Evolutionary conservation across 768 basidiomycete species (phyloP), one percentile per base, ranked within the genome.

Genomic region (Hypsizygus marmoreus): DNA sequence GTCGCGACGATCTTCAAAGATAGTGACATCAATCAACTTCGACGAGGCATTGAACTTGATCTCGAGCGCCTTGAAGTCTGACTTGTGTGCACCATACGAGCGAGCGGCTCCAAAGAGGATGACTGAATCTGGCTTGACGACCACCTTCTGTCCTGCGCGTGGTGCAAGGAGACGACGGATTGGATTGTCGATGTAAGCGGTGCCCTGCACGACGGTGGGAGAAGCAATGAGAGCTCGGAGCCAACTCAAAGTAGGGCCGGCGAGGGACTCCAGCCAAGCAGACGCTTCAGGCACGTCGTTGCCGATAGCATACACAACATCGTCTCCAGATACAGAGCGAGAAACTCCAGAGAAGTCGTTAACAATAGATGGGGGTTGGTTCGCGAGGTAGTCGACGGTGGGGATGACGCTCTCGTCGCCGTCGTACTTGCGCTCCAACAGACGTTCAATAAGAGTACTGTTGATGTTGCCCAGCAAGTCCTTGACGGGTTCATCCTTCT

Each of bases 401-500:
- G 97, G 97, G 40, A 98, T 78, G 41, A 78, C 77, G 46, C 73
- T 78, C 56, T 72, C 73, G 61, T 97, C 91, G 13, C 87, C 87
- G 40, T 62, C 75, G 61, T 98, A 98, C 49, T 78, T 82, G 45
- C 80, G 78, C 36, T 88, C 79, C 12, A 97, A 76, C 33, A 97
- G 79, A 58, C 84, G 89, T 57, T 83, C 65, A 43, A 90, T 81
- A 44, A 99, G 88, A 12, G 74, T 69, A 12, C 79, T 69, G 57
- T 91, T 87, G 68, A 98, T 87, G 68, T 86, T 88, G 41, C 91
- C 94, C 39, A 99, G 80, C 43, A 99, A 74, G 23, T 95, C 89
- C 57, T 86, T 89, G 65, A 98, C 87, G 6, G 97, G 94, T 67
- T 95, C 92, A 59, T 99, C 93, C 67, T 93, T 95, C 59, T 83